phyloP scores from a whole-genome alignment of 2,329 filamentous ascomycete genomes.

The Ceratocystis colombiana region DNA sequence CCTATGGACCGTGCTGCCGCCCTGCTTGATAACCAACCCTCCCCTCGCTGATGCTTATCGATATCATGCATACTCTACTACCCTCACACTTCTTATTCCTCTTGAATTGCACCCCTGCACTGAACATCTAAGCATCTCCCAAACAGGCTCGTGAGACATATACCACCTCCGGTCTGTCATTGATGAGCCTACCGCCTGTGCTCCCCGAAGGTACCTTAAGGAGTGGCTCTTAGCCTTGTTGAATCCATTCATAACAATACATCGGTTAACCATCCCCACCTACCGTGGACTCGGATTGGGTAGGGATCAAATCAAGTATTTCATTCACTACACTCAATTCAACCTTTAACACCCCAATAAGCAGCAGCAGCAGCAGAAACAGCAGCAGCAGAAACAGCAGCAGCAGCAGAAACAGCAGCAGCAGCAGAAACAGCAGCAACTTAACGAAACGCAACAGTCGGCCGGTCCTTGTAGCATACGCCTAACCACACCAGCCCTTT shows the following conservation, averaged over 20 bases:
- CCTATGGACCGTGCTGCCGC: slow-evolving; percentile 5
- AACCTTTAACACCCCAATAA: not conserved
- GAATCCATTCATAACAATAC: not conserved
- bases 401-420: not conserved
- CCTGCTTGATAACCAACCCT: slow-evolving; percentile 13
- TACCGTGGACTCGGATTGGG: not conserved
- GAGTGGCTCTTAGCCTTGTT: not conserved
- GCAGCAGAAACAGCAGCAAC: not conserved
- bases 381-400: not conserved
- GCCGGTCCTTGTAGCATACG: not conserved
- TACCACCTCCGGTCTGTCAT: slow-evolving; percentile 15
- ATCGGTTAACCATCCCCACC: not conserved
- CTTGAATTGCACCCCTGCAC: slow-evolving; percentile 15
- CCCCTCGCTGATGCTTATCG: slow-evolving; percentile 11
- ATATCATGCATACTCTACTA: slow-evolving; percentile 16
- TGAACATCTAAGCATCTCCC: slow-evolving; percentile 12
- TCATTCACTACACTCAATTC: not conserved
- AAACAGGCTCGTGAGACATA: slow-evolving; percentile 17
- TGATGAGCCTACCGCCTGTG: slow-evolving; percentile 13
- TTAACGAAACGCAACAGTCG: not conserved
- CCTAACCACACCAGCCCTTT: not conserved
- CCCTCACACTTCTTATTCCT: slow-evolving; percentile 15
- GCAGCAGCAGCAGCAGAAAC: not conserved
- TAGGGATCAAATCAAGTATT: not conserved
- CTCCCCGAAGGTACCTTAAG: slow-evolving; percentile 9